Conservation (phyloP, 129 eudicot species). For the sunflower (Helianthus annuus) region DNA sequence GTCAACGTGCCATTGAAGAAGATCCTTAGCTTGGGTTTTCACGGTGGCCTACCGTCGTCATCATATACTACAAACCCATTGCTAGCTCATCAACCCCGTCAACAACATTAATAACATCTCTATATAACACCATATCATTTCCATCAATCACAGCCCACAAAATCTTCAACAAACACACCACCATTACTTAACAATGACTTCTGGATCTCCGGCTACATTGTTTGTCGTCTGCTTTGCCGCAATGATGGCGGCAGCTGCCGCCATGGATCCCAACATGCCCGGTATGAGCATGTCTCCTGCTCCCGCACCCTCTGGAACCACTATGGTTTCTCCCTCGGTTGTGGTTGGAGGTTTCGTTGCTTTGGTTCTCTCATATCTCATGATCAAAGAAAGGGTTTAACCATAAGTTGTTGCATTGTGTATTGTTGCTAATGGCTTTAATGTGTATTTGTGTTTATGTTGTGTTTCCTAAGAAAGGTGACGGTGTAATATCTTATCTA, state of each 20-base stretch:
- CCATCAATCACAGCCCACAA: slow-evolving; percentile 9
- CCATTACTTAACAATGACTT: slow-evolving; percentile 23
- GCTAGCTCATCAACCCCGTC: not conserved
- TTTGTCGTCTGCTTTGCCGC: slow-evolving; percentile 26
- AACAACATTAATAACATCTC: not conserved
- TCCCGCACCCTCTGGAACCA: slow-evolving; percentile 43
- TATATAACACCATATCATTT: slow-evolving; percentile 26
- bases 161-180: slow-evolving; percentile 9
- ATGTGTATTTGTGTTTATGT: not conserved
- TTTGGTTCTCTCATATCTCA: slow-evolving; percentile 29
- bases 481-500: not conserved
- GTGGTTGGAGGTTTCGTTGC: slow-evolving; percentile 34
- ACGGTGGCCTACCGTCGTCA: slow-evolving; percentile 28
- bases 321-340: slow-evolving; percentile 28
- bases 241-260: slow-evolving; percentile 24
- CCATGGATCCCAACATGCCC: slow-evolving; percentile 44
- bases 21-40: slow-evolving; percentile 26
- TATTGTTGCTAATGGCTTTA: too few relatives aligned
- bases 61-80: slow-evolving; percentile 33
- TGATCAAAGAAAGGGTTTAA: slow-evolving; percentile 38
- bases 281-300: slow-evolving; percentile 37
- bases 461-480: not conserved
- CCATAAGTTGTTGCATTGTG: too few relatives aligned
- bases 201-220: slow-evolving; percentile 14
- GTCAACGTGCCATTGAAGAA: too few relatives aligned